These are phyloP conservation scores for Rhizophagus clarus DNA, from an alignment of 192 early-diverging fungal genomes.

Conservation along the genomic window DNA sequence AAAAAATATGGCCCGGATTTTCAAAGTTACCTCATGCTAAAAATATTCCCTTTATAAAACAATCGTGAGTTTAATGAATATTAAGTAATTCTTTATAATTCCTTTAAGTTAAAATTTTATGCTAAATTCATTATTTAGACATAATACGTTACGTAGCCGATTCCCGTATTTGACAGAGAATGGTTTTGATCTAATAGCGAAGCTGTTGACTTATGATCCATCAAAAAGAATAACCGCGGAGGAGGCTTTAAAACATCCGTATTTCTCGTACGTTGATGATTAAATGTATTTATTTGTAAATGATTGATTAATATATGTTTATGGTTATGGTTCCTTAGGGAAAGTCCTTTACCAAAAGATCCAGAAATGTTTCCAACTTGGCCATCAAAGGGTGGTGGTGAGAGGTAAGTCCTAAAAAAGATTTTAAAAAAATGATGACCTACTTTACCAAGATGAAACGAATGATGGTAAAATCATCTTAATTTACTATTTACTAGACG, in stretches of 20 bases:
- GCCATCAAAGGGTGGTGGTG: constrained; percentile 71
- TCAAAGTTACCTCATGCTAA: constrained; percentile 63
- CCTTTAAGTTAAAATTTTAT: neutral
- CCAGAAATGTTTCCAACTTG: constrained; percentile 94
- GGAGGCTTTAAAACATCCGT: constrained; percentile 88
- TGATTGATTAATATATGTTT: neutral
- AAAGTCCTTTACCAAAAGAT: constrained; percentile 86
- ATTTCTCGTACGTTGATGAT: constrained; percentile 63
- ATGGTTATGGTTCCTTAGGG: constrained; percentile 44
- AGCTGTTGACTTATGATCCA: constrained; percentile 85
- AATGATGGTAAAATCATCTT: no score
- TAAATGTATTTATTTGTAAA: neutral
- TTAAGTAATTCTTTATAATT: neutral
- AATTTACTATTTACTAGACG: constrained; percentile 32
- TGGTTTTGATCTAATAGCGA: constrained; percentile 77
- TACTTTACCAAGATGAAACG: no score
- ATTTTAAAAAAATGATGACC: constrained; percentile 6
- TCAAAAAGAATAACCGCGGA: constrained; percentile 85
- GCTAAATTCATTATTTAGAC: constrained; percentile 1
- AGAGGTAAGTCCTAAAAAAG: constrained; percentile 42
- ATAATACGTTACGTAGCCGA: constrained; percentile 50
- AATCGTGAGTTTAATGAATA: constrained; percentile 48
- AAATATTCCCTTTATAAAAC: constrained; percentile 72
- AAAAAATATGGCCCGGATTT: constrained; percentile 76
- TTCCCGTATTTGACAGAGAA: constrained; percentile 68